Percentiles rank a stretch among this genome's conserved stretches.
Conservation (phyloP, 371 early-diverging fungal genomes). For the Batrachochytrium dendrobatidis region DNA sequence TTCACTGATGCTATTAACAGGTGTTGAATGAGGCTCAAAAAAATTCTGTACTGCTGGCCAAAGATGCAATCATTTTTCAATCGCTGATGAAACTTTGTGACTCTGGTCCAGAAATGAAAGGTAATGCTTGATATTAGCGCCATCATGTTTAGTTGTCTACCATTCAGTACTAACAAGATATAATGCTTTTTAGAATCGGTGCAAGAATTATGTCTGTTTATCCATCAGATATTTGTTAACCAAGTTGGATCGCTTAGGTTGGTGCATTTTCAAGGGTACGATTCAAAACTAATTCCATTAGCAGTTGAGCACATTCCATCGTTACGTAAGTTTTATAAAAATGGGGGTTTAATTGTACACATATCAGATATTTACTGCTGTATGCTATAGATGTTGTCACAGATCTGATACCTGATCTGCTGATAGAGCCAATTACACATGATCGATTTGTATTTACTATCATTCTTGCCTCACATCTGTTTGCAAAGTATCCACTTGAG, state of each 20-base stretch:
- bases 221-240: constrained; percentile 15
- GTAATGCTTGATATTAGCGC: background rate
- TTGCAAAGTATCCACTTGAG: background rate
- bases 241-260: background rate
- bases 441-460: background rate
- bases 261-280: constrained; percentile 12
- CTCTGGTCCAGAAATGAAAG: too few relatives aligned
- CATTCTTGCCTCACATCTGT: background rate
- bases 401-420: constrained; percentile 5
- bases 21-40: background rate
- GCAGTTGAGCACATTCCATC: constrained; percentile 6
- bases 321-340: constrained; percentile 3
- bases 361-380: background rate
- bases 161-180: background rate
- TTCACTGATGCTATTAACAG: background rate
- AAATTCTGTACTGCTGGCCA: background rate
- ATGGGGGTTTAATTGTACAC: too few relatives aligned
- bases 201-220: background rate
- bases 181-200: background rate
- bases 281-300: constrained; percentile 5
- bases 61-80: background rate
- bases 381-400: constrained; percentile 1
- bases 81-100: background rate
- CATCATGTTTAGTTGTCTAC: background rate
- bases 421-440: background rate